Evolutionary conservation across 1,284 basidiomycete species (phyloP).

Genomic region (Apiotrichum sp.): DNA sequence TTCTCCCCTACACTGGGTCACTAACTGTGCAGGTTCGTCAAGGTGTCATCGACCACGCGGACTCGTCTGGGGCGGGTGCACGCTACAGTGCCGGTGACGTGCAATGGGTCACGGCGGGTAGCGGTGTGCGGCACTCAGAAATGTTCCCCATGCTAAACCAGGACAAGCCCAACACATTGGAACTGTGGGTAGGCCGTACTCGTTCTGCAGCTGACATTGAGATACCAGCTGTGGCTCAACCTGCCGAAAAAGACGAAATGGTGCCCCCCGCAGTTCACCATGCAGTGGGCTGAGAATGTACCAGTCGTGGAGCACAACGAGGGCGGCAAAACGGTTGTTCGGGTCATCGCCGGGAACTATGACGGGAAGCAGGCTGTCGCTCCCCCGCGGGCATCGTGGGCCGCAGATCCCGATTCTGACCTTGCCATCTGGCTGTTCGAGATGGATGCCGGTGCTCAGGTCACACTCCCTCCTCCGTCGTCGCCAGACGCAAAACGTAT

Average conservation of each 20-base stretch:
- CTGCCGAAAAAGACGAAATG: conserved; percentile 10
- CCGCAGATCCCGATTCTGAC: conserved; percentile 3
- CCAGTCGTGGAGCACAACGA: conserved; percentile 3
- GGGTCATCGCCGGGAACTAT: conserved; percentile 10
- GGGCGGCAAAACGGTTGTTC: conserved; percentile 1
- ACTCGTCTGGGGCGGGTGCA: conserved; percentile 13
- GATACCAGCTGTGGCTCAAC: conserved; percentile 19
- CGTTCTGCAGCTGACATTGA: neutral
- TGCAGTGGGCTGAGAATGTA: conserved; percentile 17
- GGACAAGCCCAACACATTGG: conserved; percentile 9
- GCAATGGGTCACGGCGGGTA: conserved; percentile 19
- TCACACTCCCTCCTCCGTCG: conserved; percentile 5
- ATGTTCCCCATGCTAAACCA: conserved; percentile 16
- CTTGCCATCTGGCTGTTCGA: conserved; percentile 12
- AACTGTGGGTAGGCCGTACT: neutral
- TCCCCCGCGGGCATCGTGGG: conserved; percentile 7
- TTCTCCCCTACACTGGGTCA: too few species aligned
- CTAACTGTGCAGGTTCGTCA: neutral
- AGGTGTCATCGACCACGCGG: conserved; percentile 14
- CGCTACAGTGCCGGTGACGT: conserved; percentile 16
- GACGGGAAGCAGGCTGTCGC: conserved; percentile 1
- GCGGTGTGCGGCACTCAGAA: conserved; percentile 14
- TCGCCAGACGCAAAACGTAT: conserved; percentile 4
- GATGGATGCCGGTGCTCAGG: conserved; percentile 5
- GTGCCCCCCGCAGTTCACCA: conserved; percentile 12